Conservation (phyloP, 2,329 filamentous ascomycete genomes). For the Xylaria hypoxylon region DNA sequence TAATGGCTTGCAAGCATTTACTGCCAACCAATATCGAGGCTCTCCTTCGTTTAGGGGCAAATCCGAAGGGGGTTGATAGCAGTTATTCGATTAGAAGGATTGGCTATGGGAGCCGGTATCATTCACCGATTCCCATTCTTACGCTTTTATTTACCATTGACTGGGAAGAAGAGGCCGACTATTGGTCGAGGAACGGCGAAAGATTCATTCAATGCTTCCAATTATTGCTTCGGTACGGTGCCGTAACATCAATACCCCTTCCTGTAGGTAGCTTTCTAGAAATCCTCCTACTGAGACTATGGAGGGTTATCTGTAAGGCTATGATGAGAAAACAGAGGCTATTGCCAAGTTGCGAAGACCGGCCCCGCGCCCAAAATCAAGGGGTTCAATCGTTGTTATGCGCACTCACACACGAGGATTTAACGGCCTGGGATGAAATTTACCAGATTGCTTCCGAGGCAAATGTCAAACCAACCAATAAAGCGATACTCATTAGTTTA, state of each 20-base stretch:
- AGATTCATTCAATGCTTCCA: slow-evolving; percentile 14
- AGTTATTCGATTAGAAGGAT: background rate
- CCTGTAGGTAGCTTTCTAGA: slow-evolving; percentile 8
- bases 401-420: background rate
- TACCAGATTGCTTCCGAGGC: background rate
- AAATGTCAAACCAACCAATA: background rate
- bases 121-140: slow-evolving; percentile 14
- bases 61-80: slow-evolving; percentile 12
- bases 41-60: slow-evolving; percentile 27
- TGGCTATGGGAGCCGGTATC: background rate
- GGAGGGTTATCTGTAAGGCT: background rate
- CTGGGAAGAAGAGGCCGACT: too few relatives aligned
- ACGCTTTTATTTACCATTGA: background rate
- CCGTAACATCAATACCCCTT: background rate
- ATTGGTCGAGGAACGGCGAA: too few relatives aligned
- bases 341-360: background rate
- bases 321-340: too few relatives aligned
- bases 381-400: slow-evolving; percentile 11
- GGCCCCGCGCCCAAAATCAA: background rate
- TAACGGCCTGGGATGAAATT: slow-evolving; percentile 17
- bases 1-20: background rate
- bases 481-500: slow-evolving; percentile 10
- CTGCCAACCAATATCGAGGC: slow-evolving; percentile 1
- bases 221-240: slow-evolving; percentile 12
- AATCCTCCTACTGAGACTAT: slow-evolving; percentile 13